A percentile compares a stretch with the other conserved stretches of the same genome.
These are phyloP conservation scores for Mucor saturninus DNA, from an alignment of 371 early-diverging fungal genomes.

Conservation along the genomic window DNA sequence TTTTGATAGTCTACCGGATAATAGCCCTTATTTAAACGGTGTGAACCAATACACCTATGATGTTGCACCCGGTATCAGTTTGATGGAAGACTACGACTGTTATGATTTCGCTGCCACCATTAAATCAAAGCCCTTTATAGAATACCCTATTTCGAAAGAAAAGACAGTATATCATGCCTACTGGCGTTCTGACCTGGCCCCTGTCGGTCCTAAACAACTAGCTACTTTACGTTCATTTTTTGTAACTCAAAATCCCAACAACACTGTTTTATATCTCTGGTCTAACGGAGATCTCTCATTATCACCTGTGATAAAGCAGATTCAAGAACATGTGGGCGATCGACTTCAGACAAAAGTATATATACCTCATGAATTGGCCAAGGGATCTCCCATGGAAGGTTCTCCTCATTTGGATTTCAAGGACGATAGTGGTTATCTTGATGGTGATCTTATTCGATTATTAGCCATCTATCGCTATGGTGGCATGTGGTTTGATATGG, in stretches of 20 bases:
- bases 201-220: constrained; percentile 53
- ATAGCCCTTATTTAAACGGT: constrained; percentile 44
- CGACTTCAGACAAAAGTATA: constrained; percentile 42
- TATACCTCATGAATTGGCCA: constrained; percentile 42
- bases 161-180: constrained; percentile 56
- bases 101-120: constrained; percentile 58
- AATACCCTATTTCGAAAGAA: constrained; percentile 24
- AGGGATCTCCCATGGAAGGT: constrained; percentile 53
- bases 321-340: constrained; percentile 42
- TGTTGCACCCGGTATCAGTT: constrained; percentile 48
- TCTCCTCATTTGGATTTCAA: constrained; percentile 49
- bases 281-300: constrained; percentile 53
- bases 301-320: constrained; percentile 40
- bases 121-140: constrained; percentile 6
- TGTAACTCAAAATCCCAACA: constrained; percentile 51
- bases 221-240: constrained; percentile 54
- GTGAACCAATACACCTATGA: constrained; percentile 39
- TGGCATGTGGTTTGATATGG: constrained; percentile 68
- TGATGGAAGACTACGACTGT: constrained; percentile 56
- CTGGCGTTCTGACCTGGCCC: constrained; percentile 55
- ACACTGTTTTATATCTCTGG: constrained; percentile 50
- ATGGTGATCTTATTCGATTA: constrained; percentile 56
- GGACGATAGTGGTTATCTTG: constrained; percentile 54
- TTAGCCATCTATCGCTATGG: constrained; percentile 56
- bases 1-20: constrained; percentile 43